Conservation (phyloP, 2,329 filamentous ascomycete species). For the Cylindrodendrum hubeiense region DNA sequence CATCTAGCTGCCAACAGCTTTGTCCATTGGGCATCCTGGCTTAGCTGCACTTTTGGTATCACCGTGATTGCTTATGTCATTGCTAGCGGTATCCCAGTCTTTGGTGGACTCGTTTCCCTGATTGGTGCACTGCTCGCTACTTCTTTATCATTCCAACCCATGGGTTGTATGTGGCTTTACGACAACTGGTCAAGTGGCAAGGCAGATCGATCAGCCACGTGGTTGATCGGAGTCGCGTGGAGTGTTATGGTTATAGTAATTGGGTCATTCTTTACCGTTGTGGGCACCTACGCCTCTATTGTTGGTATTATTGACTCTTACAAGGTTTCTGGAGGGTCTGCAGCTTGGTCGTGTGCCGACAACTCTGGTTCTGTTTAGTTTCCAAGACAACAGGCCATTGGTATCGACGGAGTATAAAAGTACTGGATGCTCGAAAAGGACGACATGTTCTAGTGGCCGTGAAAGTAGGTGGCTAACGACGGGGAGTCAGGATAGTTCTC, state of each 20-base stretch:
- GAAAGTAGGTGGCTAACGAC: too few species aligned
- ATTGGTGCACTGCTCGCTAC: slow-evolving; percentile 47
- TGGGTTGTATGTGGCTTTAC: slow-evolving; percentile 46
- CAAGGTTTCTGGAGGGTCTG: slow-evolving; percentile 49
- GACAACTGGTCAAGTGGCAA: slow-evolving; percentile 43
- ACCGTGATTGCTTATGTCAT: slow-evolving; percentile 45
- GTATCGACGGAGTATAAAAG: too few species aligned
- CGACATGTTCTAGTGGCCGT: too few species aligned
- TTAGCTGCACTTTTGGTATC: slow-evolving; percentile 44
- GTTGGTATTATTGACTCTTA: slow-evolving; percentile 51
- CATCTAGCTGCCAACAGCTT: slow-evolving; percentile 46
- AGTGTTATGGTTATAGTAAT: slow-evolving; percentile 28
- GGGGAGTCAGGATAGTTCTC: too few species aligned
- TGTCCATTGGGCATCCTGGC: slow-evolving; percentile 48
- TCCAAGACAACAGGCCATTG: too few species aligned
- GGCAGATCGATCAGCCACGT: slow-evolving; percentile 9
- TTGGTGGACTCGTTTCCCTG: slow-evolving; percentile 44
- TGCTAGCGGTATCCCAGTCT: slow-evolving; percentile 40
- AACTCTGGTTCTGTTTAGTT: slow-evolving; percentile 47
- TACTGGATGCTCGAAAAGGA: too few species aligned
- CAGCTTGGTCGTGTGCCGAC: slow-evolving; percentile 56
- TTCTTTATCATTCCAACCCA: slow-evolving; percentile 45
- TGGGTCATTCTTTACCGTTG: slow-evolving; percentile 55
- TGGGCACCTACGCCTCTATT: slow-evolving; percentile 59
- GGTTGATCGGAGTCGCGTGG: slow-evolving; percentile 31